A percentile compares a stretch with the other conserved stretches of the same genome.
Evolutionary conservation across 169 alveolate genomes (phyloP).

Genomic region (Eimeria praecox): DNA sequence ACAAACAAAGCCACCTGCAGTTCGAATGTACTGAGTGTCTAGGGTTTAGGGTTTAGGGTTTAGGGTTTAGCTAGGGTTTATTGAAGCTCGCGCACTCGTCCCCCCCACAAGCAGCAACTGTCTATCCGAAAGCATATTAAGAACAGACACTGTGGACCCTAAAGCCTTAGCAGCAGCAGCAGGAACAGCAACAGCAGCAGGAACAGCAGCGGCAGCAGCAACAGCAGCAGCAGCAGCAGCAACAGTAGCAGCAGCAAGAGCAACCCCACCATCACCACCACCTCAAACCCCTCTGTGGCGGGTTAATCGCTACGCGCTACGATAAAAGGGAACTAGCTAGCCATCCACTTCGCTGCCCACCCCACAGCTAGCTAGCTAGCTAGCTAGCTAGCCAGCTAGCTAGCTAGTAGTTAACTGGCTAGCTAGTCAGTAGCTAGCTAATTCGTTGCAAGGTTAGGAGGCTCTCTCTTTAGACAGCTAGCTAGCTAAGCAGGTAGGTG

Average conservation of each 20-base stretch:
- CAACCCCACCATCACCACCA: background rate
- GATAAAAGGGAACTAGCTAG: background rate
- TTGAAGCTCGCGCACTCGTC: background rate
- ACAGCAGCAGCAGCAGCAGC: too few species aligned
- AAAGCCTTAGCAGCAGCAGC: too few species aligned
- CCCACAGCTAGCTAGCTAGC: background rate
- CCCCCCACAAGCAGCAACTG: background rate
- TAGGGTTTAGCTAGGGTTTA: conserved; percentile 5
- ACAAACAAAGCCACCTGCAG: too few species aligned
- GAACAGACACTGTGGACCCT: too few species aligned
- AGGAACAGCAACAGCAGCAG: too few species aligned
- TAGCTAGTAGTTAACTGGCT: background rate
- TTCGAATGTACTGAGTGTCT: too few species aligned
- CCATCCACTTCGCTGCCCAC: background rate
- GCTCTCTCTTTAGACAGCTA: background rate
- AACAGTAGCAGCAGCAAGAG: background rate
- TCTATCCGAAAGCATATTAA: too few species aligned
- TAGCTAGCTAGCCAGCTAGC: background rate
- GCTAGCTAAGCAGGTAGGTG: background rate
- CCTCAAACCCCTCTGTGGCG: background rate
- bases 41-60: background rate
- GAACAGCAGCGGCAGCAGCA: too few species aligned
- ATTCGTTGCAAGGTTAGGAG: background rate
- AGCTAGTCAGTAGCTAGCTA: background rate
- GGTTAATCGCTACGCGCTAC: background rate